Percentiles rank a stretch among this genome's conserved stretches.
Conservation (phyloP, 768 basidiomycete species). For the Brasilioporus rufonigricans region DNA sequence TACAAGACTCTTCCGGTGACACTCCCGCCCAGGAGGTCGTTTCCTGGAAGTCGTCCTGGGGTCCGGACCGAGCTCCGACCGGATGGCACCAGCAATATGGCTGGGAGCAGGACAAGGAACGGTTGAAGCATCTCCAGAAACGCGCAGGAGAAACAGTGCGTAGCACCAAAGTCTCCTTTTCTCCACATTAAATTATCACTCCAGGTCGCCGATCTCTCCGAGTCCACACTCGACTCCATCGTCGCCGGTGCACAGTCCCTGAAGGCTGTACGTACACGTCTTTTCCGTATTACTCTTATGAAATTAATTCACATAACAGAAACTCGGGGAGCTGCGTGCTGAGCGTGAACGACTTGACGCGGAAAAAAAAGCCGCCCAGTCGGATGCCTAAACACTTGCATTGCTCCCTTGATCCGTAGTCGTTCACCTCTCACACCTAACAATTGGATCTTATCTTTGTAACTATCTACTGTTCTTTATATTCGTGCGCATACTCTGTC, state of each 20-base stretch:
- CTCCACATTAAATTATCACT: background rate
- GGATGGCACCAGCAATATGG: conserved; percentile 28
- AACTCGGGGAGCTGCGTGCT: conserved; percentile 26
- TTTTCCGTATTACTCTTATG: background rate
- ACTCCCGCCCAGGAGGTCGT: conserved; percentile 7
- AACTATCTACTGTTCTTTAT: conserved; percentile 1
- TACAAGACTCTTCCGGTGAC: conserved; percentile 4
- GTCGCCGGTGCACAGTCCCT: conserved; percentile 54
- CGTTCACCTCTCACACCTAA: conserved; percentile 22
- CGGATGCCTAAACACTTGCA: conserved; percentile 26
- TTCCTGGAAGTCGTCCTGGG: conserved; percentile 1
- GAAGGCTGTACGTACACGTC: conserved; percentile 48
- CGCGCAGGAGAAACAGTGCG: conserved; percentile 53
- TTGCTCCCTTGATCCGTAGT: conserved; percentile 15
- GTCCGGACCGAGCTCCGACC: conserved; percentile 11
- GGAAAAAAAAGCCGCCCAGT: conserved; percentile 37
- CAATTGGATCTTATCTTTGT: conserved; percentile 30
- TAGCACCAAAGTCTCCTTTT: background rate
- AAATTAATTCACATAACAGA: conserved; percentile 26
- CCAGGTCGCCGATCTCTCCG: conserved; percentile 61
- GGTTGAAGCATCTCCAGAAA: conserved; percentile 42
- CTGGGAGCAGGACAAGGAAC: conserved; percentile 50
- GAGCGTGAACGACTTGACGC: conserved; percentile 42
- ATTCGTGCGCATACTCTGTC: background rate
- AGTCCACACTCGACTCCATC: conserved; percentile 63